phyloP scores from a whole-genome alignment of 2,329 filamentous ascomycete species.

The Hansfordia pulvinata region DNA sequence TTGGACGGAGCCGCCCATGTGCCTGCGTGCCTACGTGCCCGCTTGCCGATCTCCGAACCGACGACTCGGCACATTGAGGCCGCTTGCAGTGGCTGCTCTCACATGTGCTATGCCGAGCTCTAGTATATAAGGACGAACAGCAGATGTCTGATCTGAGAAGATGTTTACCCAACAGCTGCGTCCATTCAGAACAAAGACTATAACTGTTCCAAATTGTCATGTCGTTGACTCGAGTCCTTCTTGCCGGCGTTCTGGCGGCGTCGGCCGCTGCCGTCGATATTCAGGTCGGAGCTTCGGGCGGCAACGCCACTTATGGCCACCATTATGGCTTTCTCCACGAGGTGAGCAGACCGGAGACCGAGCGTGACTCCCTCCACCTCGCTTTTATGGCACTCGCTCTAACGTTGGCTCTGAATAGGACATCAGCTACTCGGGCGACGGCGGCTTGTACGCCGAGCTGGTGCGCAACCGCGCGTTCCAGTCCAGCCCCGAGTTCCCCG shows the following conservation, averaged over 20 bases:
- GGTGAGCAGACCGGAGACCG: constrained; percentile 10
- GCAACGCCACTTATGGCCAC: constrained; percentile 27
- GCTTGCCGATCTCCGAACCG: too few relatives aligned
- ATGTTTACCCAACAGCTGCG: too few relatives aligned
- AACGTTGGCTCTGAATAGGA: constrained; percentile 22
- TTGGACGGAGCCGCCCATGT: too few relatives aligned
- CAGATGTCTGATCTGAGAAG: too few relatives aligned
- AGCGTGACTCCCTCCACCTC: background rate
- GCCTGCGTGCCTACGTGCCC: too few relatives aligned
- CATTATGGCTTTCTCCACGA: constrained; percentile 32
- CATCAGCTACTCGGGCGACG: constrained; percentile 57
- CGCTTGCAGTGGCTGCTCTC: too few relatives aligned
- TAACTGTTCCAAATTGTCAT: too few relatives aligned
- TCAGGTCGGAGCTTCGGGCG: constrained; percentile 20
- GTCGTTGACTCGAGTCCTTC: constrained; percentile 8
- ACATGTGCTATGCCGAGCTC: too few relatives aligned
- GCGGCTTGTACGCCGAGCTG: constrained; percentile 59
- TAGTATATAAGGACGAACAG: too few relatives aligned
- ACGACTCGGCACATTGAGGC: too few relatives aligned
- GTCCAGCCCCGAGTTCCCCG: constrained; percentile 25
- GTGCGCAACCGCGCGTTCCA: constrained; percentile 62
- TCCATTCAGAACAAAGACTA: too few relatives aligned
- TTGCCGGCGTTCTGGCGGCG: constrained; percentile 9
- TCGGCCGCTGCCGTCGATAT: constrained; percentile 19
- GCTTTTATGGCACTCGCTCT: background rate